Evolutionary conservation across 129 eudicot genomes (phyloP).

Genomic region (Artemisia tridentata): DNA sequence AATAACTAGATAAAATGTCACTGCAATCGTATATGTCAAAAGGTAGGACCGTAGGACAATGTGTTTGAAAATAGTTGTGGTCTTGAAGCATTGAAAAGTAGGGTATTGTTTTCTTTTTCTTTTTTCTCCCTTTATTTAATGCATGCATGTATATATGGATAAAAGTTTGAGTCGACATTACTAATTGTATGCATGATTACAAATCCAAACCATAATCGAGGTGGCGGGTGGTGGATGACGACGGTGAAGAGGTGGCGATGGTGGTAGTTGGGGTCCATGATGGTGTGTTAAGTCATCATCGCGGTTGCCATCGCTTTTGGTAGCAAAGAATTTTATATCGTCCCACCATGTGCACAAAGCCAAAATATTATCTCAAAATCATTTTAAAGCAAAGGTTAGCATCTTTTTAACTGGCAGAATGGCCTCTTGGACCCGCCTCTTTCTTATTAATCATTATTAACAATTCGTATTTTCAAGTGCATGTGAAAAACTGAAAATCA

Average conservation of each 20-base stretch:
- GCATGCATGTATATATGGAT: conserved; percentile 3
- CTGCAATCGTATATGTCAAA: neutral
- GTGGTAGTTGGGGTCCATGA: conserved; percentile 24
- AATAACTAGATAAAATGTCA: neutral
- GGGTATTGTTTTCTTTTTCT: conserved; percentile 4
- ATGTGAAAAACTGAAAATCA: too few relatives aligned
- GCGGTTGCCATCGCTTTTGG: conserved; percentile 35
- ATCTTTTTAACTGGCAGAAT: conserved; percentile 38
- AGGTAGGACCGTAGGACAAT: neutral
- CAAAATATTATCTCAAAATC: conserved; percentile 27
- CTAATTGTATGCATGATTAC: conserved; percentile 28
- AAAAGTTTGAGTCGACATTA: conserved; percentile 30
- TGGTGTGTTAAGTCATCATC: conserved; percentile 34
- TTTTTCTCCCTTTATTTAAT: conserved; percentile 7
- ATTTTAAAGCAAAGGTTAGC: conserved; percentile 27
- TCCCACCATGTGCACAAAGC: conserved; percentile 42
- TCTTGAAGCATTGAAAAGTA: conserved; percentile 16
- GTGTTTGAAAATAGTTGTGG: neutral
- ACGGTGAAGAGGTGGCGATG: neutral
- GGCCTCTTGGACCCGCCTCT: conserved; percentile 34
- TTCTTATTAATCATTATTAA: neutral
- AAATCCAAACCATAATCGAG: conserved; percentile 6
- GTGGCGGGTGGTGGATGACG: conserved; percentile 19
- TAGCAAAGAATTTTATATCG: conserved; percentile 22
- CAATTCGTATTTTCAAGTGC: too few relatives aligned